phyloP scores from a whole-genome alignment of 345 rosid genomes.

The Physaria fendleri region DNA sequence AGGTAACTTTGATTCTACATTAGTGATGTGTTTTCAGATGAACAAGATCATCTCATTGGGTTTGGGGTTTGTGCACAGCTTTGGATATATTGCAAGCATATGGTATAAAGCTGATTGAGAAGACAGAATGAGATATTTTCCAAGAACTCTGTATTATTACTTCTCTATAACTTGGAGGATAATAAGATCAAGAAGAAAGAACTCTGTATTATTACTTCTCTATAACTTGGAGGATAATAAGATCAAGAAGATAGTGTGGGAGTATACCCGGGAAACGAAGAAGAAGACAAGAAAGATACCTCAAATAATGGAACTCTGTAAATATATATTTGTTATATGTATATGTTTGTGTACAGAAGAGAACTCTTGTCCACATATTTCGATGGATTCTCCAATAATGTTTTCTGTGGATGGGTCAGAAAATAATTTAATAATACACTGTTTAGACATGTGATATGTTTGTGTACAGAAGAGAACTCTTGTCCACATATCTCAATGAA shows the following conservation, averaged over 20 bases:
- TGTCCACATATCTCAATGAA: background rate
- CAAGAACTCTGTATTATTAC: background rate
- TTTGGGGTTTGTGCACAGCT: constrained; percentile 45
- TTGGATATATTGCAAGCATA: constrained; percentile 66
- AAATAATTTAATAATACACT: too few species aligned
- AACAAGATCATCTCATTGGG: background rate
- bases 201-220: background rate
- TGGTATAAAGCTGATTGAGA: constrained; percentile 70
- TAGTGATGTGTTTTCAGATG: background rate
- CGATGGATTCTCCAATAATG: too few species aligned
- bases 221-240: background rate
- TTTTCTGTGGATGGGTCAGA: too few species aligned
- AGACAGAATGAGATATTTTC: constrained; percentile 32
- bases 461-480: background rate
- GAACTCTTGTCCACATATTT: background rate
- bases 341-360: background rate
- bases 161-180: constrained; percentile 1
- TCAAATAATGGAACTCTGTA: background rate
- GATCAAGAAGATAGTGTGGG: background rate
- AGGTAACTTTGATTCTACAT: constrained; percentile 36
- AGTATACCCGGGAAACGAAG: too few species aligned
- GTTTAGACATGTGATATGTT: too few species aligned
- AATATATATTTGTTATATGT: background rate
- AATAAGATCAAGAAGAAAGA: background rate
- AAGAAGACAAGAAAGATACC: too few species aligned